Evolutionary conservation across 768 basidiomycete species (phyloP), one percentile per base, ranked within the genome.

Genomic region (Boletus rubescentipes): DNA sequence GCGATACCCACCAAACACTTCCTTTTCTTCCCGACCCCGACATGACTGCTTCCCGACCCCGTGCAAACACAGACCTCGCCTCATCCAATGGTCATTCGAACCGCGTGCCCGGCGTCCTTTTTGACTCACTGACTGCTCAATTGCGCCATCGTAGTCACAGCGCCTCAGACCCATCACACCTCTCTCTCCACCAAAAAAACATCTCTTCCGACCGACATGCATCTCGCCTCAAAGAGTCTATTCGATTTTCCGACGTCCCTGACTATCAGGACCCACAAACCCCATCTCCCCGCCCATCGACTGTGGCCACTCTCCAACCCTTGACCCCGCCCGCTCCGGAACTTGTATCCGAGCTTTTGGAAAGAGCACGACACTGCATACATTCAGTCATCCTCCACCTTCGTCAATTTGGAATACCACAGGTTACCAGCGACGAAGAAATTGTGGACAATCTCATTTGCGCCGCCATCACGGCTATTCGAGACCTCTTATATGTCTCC

Each of bases 401-500:
- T 18, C 80, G 80, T 59, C 62, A 77, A 9, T 72, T 77, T 60
- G 76, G 76, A 41, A 56, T 77, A 12, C 70, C 76, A 8, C 78
- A 80, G 30, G 71, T 72, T 44, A 66, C 74, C 4, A 81, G 81
- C 48, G 81, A 87, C 49, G 82, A 83, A 61, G 69, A 73, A 37
- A 73, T 76, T 51, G 78, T 90, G 63, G 84, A 90, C 56, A 73
- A 76, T 23, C 75, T 86, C 23, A 84, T 91, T 42, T 70, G 78
- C 41, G 70, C 72, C 29, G 80, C 83, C 14, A 85, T 91, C 32
- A 72, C 82, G 2, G 73, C 83, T 9, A 84, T 90, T 39, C 83
- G 89, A 35, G 84, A 88, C 61, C 77, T 91, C 30, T 77, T 91
- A 14, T 90, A 86, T 57, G 75, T 84, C 18, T 76, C 84, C 26